Evolutionary conservation across 2,329 filamentous ascomycete species (phyloP), one percentile per base, ranked within the genome.

Genomic region (Colletotrichum aenigma): DNA sequence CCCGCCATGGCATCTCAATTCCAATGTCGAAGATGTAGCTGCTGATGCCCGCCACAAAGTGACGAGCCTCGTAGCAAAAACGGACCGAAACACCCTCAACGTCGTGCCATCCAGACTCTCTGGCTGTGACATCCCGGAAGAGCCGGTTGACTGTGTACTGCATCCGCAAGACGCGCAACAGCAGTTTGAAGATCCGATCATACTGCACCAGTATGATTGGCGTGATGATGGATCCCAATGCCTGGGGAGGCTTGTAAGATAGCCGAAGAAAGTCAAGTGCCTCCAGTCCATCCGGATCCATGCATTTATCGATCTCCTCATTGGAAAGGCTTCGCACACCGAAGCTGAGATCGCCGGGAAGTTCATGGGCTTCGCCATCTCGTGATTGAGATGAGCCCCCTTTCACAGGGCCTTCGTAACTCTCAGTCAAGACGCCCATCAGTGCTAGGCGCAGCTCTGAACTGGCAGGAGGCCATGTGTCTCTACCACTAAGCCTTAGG

Each of bases 231-330:
- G 92, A 88, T 55, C 93, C 89, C 1, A 98, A 87, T 1, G 95
- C 91, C 1, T 90, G 84, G 0, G 96, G 94, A 1, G 96, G 89
- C 55, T 93, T 94, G 84, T 98, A 98, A 61, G 96, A 94, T 9
- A 99, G 87, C 3, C 95, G 92, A 18, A 99, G 88, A 81, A 99
- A 98, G 84, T 98, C 97, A n/a, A 98, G 88, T 0, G 97, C 97
- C 81, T 96, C 93, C 21, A 98, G 89, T 0, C 93, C 94, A 81
- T 95, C 91, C 0, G 95, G 93, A 79, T 98, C 91, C 88, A 97
- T 93, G 83, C 96, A 96, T 77, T 90, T 92, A 68, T 95, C 91
- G 64, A 98, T 94, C 79, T 98, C 96, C 62, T 93, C 93, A 9
- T 92, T 88, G 0, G 93, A 90, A 77, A 98, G 89, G 79, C 96